Base-by-base conservation (phyloP, 2,329 filamentous ascomycete species). In the Pezicula carpinea region DNA sequence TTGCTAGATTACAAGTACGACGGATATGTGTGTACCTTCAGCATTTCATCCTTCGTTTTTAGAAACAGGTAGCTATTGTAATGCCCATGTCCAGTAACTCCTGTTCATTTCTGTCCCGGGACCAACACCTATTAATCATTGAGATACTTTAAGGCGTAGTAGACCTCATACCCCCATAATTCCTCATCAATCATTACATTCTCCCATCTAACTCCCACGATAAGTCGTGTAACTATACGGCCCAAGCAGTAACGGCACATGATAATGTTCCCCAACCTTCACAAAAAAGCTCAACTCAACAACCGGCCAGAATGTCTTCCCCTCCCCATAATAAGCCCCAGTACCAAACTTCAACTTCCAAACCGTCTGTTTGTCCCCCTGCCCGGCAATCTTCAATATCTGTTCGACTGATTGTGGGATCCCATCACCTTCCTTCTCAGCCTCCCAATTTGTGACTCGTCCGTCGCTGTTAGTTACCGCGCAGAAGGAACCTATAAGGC, bases 161-260 rank as follows among this genome's bases (percentile, higher is more conserved):
- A 41, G n/a, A n/a, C 36, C n/a, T n/a, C 21, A 17, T 8, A 3
- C 19, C 8, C n/a, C 15, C 38, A 22, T 14, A 19, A 7, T 8
- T 15, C 15, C 32, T 21, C 42, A 26, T 23, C 32, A 23, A 23
- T 23, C 17, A 15, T 32, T 11, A 39, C 19, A 8, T 21, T 32
- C 11, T 43, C 8, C 35, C 34, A 23, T 48, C 50, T 70, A 89
- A 64, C 83, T 88, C 14, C 88, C 88, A 40, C 88, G 73, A 67
- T 93, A 93, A 8, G 87, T 92, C 34, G 85, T 87, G 69, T 89
- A 93, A 63, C 84, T 86, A 69, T 83, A 91, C 23, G 87, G 87
- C 53, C 84, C 82, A 68, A 92, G 65, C 64, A 93, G 63, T 61
- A 93, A 66, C 38, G 88, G 88, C 3, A 93, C 86, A 69, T 93